phyloP scores from a whole-genome alignment of 1,284 basidiomycete species.

The Xanthoconium separans region DNA sequence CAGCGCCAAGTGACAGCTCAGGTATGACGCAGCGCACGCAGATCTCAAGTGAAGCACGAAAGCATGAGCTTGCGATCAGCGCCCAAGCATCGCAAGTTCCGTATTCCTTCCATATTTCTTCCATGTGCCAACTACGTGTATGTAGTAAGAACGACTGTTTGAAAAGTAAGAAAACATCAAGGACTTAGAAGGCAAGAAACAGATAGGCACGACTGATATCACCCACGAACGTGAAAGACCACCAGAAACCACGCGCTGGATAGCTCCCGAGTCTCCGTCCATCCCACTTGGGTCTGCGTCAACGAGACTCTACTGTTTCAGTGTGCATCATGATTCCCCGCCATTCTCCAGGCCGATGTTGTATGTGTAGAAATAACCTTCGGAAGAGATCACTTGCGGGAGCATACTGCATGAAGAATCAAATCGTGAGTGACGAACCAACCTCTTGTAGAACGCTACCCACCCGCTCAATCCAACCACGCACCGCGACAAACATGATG shows the following conservation, averaged over 20 bases:
- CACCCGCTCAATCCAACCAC: slow-evolving; percentile 86
- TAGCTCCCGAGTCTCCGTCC: slow-evolving; percentile 18
- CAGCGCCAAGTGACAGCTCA: no score
- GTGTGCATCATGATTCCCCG: slow-evolving; percentile 90
- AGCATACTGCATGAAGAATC: slow-evolving; percentile 60
- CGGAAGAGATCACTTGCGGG: slow-evolving; percentile 93
- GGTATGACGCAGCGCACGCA: no score
- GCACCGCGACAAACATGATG: slow-evolving; percentile 76
- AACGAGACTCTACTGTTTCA: slow-evolving; percentile 84
- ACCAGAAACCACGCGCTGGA: neutral
- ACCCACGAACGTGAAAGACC: neutral
- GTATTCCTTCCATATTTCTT: no score
- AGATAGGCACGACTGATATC: neutral
- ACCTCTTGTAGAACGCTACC: slow-evolving; percentile 32
- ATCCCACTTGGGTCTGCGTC: slow-evolving; percentile 29
- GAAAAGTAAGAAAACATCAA: neutral
- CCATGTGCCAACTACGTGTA: neutral
- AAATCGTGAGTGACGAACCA: neutral
- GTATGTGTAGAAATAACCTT: slow-evolving; percentile 97
- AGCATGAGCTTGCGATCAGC: no score
- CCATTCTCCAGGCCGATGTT: slow-evolving; percentile 95
- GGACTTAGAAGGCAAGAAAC: no score
- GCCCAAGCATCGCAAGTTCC: no score
- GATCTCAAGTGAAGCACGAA: no score
- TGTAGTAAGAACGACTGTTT: neutral